A percentile compares a stretch with the other conserved stretches of the same genome.
These are phyloP conservation scores for Erigeron canadensis DNA, from an alignment of 129 eudicot species.

Conservation along the genomic window DNA sequence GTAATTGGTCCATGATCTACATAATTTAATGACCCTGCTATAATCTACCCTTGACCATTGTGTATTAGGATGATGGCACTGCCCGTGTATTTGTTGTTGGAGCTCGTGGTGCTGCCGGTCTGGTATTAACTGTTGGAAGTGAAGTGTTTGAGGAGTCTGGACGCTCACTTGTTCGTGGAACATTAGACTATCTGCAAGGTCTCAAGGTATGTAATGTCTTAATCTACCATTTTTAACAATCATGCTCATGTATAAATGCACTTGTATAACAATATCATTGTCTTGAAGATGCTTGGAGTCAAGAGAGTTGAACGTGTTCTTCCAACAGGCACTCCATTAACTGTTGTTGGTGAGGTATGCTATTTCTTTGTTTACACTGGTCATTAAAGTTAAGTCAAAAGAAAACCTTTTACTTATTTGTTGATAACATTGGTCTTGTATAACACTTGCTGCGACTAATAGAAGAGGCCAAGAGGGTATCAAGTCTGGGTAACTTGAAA, in stretches of 20 bases:
- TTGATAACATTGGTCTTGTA: neutral
- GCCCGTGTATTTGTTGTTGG: slow-evolving; percentile 86
- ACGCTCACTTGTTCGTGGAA: slow-evolving; percentile 85
- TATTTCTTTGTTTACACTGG: slow-evolving; percentile 12
- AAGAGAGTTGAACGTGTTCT: slow-evolving; percentile 94
- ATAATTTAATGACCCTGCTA: neutral
- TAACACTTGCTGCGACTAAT: neutral
- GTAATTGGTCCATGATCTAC: neutral
- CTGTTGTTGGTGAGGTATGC: slow-evolving; percentile 98
- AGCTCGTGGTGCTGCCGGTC: slow-evolving; percentile 92
- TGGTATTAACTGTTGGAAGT: slow-evolving; percentile 90
- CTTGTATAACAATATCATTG: slow-evolving; percentile 16
- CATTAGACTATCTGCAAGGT: slow-evolving; percentile 91
- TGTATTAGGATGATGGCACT: slow-evolving; percentile 85
- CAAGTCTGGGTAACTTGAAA: neutral
- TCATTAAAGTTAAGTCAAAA: neutral
- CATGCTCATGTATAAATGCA: neutral
- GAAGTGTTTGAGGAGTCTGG: slow-evolving; percentile 96
- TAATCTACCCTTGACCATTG: neutral
- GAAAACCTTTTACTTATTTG: neutral
- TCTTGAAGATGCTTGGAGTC: slow-evolving; percentile 93
- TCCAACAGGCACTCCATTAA: slow-evolving; percentile 90
- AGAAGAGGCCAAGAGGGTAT: neutral
- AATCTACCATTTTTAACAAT: neutral
- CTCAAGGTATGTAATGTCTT: slow-evolving; percentile 58